A percentile compares a stretch with the other conserved stretches of the same genome.
Conservation (phyloP, 345 rosid species). For the Pistacia vera region DNA sequence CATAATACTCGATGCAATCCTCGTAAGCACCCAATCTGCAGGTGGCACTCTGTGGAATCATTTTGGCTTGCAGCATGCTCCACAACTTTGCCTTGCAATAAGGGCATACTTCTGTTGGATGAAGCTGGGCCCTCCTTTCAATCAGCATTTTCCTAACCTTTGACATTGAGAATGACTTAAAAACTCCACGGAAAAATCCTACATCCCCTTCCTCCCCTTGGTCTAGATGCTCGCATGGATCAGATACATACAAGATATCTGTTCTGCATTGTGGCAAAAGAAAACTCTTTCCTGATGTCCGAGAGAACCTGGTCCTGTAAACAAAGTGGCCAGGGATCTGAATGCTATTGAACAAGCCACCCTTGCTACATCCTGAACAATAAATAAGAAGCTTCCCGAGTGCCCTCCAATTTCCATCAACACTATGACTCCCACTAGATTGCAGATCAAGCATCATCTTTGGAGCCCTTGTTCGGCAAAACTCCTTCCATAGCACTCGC, state of each 20-base stretch:
- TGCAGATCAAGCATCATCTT: slow-evolving; percentile 93
- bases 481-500: slow-evolving; percentile 95
- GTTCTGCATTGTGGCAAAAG: slow-evolving; percentile 87
- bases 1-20: slow-evolving; percentile 85
- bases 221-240: slow-evolving; percentile 97
- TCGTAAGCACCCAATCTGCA: slow-evolving; percentile 91
- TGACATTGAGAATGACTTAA: slow-evolving; percentile 79
- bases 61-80: slow-evolving; percentile 91
- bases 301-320: slow-evolving; percentile 82
- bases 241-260: slow-evolving; percentile 90
- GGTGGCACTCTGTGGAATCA: slow-evolving; percentile 97
- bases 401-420: slow-evolving; percentile 99
- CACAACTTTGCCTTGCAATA: slow-evolving; percentile 93
- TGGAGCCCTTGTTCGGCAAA: slow-evolving; percentile 87
- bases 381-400: slow-evolving; percentile 90
- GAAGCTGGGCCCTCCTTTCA: slow-evolving; percentile 61
- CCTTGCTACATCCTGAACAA: slow-evolving; percentile 82
- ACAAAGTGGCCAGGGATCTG: slow-evolving; percentile 92
- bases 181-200: slow-evolving; percentile 96
- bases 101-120: slow-evolving; percentile 86
- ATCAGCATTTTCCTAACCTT: slow-evolving; percentile 83
- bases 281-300: slow-evolving; percentile 92
- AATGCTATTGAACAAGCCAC: slow-evolving; percentile 68
- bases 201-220: slow-evolving; percentile 96
- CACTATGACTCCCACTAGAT: slow-evolving; percentile 87